Conservation (phyloP, 2,329 filamentous ascomycete species). For the Pseudogymnoascus sp. region DNA sequence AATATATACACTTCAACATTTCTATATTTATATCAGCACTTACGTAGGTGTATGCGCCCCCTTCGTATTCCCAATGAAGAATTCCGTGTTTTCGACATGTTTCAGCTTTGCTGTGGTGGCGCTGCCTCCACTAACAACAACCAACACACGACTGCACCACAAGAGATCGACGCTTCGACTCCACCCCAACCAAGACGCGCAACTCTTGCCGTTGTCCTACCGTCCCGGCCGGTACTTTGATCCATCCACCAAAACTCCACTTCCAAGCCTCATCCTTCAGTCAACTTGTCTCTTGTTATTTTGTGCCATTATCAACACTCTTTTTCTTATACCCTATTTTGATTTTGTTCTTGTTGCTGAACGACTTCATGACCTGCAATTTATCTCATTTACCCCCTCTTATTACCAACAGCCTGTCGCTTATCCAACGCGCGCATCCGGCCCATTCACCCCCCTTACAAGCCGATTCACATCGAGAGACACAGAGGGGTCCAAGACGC, state of each 20-base stretch:
- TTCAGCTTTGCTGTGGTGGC: background rate
- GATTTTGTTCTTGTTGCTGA: background rate
- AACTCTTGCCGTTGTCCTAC: background rate
- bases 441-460: background rate
- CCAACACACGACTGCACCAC: background rate
- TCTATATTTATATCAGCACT: background rate
- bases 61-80: background rate
- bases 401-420: background rate
- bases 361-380: constrained; percentile 5
- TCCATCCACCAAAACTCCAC: constrained; percentile 5
- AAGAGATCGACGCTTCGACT: background rate
- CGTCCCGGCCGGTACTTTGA: background rate
- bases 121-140: background rate
- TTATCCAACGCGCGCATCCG: background rate
- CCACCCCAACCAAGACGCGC: background rate
- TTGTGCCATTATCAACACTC: constrained; percentile 3
- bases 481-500: background rate
- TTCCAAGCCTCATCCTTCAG: constrained; percentile 7
- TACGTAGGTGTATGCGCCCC: background rate
- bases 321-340: constrained; percentile 2
- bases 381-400: background rate
- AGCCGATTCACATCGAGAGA: background rate
- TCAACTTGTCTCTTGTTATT: background rate
- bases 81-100: background rate
- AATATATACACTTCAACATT: background rate